Evolutionary conservation across 2,329 filamentous ascomycete genomes (phyloP).

Genomic region (Verticillium nonalfalfae): DNA sequence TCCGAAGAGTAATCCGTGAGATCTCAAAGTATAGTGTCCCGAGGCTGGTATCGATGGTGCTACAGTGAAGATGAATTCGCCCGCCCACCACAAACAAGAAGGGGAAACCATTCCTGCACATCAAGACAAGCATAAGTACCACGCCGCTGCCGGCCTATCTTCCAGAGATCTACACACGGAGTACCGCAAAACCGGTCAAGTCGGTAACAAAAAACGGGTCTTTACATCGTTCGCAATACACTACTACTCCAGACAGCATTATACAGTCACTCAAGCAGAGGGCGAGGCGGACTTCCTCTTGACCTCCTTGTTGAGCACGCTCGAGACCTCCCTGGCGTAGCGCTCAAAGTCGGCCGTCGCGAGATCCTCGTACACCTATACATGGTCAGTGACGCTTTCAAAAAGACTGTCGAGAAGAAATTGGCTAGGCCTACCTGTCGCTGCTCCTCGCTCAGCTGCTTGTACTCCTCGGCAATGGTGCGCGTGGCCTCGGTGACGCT

Average conservation of each 20-base stretch:
- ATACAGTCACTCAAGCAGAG: not conserved
- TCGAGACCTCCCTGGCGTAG: constrained; percentile 21
- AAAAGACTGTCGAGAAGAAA: not conserved
- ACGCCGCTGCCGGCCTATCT: not conserved
- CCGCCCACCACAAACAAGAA: not conserved
- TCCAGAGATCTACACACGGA: not conserved
- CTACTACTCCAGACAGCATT: not conserved
- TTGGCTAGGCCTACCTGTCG: constrained; percentile 24
- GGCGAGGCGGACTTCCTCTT: not conserved
- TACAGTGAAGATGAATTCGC: not conserved
- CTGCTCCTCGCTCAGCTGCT: constrained; percentile 29
- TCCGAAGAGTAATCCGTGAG: not conserved
- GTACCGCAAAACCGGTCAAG: not conserved
- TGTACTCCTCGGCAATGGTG: constrained; percentile 33
- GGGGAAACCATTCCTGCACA: not conserved
- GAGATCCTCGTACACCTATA: constrained; percentile 27
- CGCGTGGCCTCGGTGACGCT: constrained; percentile 14
- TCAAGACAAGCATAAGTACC: not conserved
- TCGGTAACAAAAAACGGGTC: not conserved
- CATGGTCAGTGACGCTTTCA: not conserved
- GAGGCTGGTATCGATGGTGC: not conserved
- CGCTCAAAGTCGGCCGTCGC: constrained; percentile 19
- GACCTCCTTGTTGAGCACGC: constrained; percentile 12
- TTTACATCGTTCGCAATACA: too few relatives aligned
- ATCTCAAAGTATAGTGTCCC: not conserved